phyloP scores from a whole-genome alignment of 371 early-diverging fungal genomes.

The Catenaria anguillulae region DNA sequence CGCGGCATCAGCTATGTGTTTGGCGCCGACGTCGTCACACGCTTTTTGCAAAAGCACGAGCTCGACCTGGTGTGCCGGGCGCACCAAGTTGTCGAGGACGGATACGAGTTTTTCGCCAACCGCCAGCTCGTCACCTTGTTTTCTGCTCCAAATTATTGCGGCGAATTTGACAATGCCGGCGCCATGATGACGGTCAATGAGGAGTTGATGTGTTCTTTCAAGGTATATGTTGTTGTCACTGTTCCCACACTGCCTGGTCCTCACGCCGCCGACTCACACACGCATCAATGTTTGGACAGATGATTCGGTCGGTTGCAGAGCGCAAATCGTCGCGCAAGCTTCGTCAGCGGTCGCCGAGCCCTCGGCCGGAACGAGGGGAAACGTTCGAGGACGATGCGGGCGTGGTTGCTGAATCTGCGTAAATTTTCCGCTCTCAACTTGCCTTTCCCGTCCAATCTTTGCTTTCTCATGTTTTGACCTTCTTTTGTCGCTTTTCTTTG shows the following conservation, averaged over 20 bases:
- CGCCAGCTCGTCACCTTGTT: slow-evolving; percentile 88
- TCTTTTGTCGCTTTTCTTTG: too few relatives aligned
- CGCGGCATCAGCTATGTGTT: slow-evolving; percentile 93
- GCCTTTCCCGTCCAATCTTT: too few relatives aligned
- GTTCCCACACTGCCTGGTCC: background rate
- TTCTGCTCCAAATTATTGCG: slow-evolving; percentile 95
- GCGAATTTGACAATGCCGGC: slow-evolving; percentile 88
- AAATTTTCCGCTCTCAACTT: too few relatives aligned
- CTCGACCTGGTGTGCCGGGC: slow-evolving; percentile 89
- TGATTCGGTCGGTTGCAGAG: slow-evolving; percentile 21
- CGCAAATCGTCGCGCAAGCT: too few relatives aligned
- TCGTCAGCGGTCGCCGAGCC: too few relatives aligned
- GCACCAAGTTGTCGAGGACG: slow-evolving; percentile 97
- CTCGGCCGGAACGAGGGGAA: too few relatives aligned
- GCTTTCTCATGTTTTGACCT: too few relatives aligned
- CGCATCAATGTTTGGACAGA: slow-evolving; percentile 5
- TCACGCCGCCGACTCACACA: too few relatives aligned
- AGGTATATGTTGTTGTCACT: slow-evolving; percentile 19
- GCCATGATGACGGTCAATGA: slow-evolving; percentile 92
- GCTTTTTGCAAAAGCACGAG: slow-evolving; percentile 76
- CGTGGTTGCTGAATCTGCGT: too few relatives aligned
- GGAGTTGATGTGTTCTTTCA: slow-evolving; percentile 79
- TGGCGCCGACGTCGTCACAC: slow-evolving; percentile 73
- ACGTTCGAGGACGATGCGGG: too few relatives aligned
- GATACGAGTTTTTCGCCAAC: slow-evolving; percentile 96